Evolutionary conservation across 371 early-diverging fungal genomes (phyloP).

Genomic region (Lichtheimia corymbifera): DNA sequence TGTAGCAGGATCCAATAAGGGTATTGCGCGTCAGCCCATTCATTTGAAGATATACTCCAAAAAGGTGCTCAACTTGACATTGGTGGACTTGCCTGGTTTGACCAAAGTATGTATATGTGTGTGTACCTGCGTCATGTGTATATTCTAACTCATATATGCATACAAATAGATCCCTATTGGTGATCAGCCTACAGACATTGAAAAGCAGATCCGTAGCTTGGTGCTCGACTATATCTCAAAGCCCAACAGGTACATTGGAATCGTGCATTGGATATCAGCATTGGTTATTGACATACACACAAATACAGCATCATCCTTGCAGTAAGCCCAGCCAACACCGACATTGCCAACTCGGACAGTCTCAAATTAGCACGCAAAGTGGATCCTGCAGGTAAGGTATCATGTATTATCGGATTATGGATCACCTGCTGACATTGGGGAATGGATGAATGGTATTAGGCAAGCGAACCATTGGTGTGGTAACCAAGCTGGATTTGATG

Average conservation of each 20-base stretch:
- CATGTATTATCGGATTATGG: neutral
- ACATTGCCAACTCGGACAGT: conserved; percentile 93
- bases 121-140: conserved; percentile 19
- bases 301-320: conserved; percentile 83
- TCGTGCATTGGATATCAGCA: conserved; percentile 20
- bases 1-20: conserved; percentile 84
- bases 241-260: conserved; percentile 66
- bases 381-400: conserved; percentile 73
- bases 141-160: conserved; percentile 25
- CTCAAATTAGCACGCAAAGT: conserved; percentile 90
- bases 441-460: conserved; percentile 31
- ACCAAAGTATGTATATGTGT: conserved; percentile 63
- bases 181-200: conserved; percentile 90
- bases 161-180: conserved; percentile 55
- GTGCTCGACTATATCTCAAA: conserved; percentile 86
- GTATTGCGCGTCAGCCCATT: conserved; percentile 82
- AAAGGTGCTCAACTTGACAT: conserved; percentile 85
- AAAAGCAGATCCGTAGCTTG: conserved; percentile 82
- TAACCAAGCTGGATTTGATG: conserved; percentile 96
- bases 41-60: conserved; percentile 84
- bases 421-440: neutral
- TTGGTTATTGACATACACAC: conserved; percentile 1
- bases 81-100: conserved; percentile 93
- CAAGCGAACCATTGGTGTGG: conserved; percentile 87
- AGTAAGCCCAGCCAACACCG: conserved; percentile 92